Evolutionary conservation across 176 grass and related monocot genomes (phyloP), one percentile per base, ranked within the genome.

Genomic region (Phoenix dactylifera): DNA sequence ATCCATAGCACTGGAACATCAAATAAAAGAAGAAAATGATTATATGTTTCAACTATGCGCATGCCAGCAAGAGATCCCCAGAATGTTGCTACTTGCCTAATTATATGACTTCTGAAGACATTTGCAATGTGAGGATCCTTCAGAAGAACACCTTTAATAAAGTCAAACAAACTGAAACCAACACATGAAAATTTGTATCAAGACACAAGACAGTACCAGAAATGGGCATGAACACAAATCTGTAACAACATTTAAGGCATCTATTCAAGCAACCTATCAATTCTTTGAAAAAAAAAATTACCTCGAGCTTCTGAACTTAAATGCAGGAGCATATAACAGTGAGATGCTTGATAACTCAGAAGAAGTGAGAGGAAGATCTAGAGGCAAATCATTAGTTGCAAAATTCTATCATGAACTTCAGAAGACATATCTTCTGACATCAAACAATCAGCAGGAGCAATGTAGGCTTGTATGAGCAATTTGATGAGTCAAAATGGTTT

Each of bases 381-480:
- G 78, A 86, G 68, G 72, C 65, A 78, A 59, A 89, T 78, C 59
- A 95, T 72, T 54, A 89, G 72, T 24, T 81, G 68, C 83, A 95
- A 83, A 66, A 95, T 66, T 54, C 72, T 89, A 54, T 52, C 72
- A 54, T 76, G 71, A 81, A 89, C 70, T 52, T 80, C 59, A 62
- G 65, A 73, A 63, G 72, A 69, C 23, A 60, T 57, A 62, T 60
- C 49, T 53, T 81, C 80, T 56, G 59, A 66, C 48, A 74, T 66
- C 55, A 35, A 56, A 39, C 60, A 62, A 65, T 51, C 75, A 66
- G 58, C 63, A 72, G 85, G 63, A 18, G 39, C 49, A 14, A 89
- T 60, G 67, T 86, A 83, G 74, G 69, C 79, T 57, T 67, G 57
- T 25, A 88, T 70, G 61, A 96, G 76, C 51, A 74, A 77, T 50